Evolutionary conservation across 2,329 filamentous ascomycete species (phyloP), one percentile per base, ranked within the genome.

Genomic region (Ascocoryne sarcoides): DNA sequence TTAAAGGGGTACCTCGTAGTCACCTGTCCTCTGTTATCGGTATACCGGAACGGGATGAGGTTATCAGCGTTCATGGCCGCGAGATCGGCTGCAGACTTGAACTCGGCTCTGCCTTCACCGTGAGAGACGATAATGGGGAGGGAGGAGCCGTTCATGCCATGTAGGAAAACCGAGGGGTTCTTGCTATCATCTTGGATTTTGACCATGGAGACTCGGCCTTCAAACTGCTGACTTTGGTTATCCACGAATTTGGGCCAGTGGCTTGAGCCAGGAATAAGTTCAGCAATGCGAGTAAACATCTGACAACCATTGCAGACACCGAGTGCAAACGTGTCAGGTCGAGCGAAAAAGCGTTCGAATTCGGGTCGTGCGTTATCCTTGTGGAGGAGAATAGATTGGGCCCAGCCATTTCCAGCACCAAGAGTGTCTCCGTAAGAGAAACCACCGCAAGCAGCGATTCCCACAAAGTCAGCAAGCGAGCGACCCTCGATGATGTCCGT

Each of bases 261-360:
- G 49, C 75, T 68, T 0, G 88, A 78, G n/a, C 88, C 89, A 1
- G 88, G 89, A 48, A 95, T 93, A 39, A 95, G 69, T 44, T 82
- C 78, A 58, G 86, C 86, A 30, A 93, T 68, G 37, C 87, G 79
- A 4, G 83, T 84, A 30, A 96, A 69, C 77, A 96, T 94, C 64
- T 98, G 92, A 60, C 92, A 96, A 37, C 92, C 92, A 61, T 98
- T 98, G 73, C 92, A 96, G 23, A 96, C 87, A 53, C 92, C 92
- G 1, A 98, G 73, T 0, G 87, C 73, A 63, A 98, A 96, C 0
- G 92, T 96, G 59, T 95, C 87, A 4, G 80, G 75, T 20, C 92
- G 78, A 50, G 79, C 73, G 67, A 96, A 96, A 73, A 95, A 96
- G 36, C 68, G 64, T 55, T 82, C 69, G 65, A 96, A 95, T 52